Percentiles rank a stretch among this genome's conserved stretches.
Evolutionary conservation across 2,329 filamentous ascomycete genomes (phyloP).

Genomic region (Cytospora piceicola): DNA sequence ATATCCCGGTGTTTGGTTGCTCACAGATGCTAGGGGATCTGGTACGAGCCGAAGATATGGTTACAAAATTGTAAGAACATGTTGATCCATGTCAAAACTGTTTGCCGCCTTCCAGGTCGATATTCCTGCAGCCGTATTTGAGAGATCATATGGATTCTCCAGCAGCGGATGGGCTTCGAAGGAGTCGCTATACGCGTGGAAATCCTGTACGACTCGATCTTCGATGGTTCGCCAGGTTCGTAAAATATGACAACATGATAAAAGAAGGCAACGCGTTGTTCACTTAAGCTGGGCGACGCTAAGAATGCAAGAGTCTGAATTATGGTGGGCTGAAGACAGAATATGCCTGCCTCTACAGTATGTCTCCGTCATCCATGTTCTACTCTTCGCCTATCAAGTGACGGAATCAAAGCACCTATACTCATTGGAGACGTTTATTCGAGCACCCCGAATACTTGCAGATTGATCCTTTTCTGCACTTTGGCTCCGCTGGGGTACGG

Average conservation of each 20-base stretch:
- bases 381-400: constrained; percentile 3
- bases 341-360: constrained; percentile 4
- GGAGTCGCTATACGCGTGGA: not conserved
- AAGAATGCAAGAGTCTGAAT: constrained; percentile 6
- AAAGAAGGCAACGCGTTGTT: constrained; percentile 14
- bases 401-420: not conserved
- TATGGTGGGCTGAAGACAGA: not conserved
- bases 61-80: constrained; percentile 5
- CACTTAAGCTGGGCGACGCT: constrained; percentile 16
- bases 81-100: not conserved
- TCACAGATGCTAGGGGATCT: constrained; percentile 24
- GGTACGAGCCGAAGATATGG: constrained; percentile 15
- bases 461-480: not conserved
- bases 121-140: not conserved
- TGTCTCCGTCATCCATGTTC: not conserved
- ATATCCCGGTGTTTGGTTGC: constrained; percentile 12
- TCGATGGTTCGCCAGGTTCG: constrained; percentile 13
- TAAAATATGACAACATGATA: not conserved
- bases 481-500: not conserved
- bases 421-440: constrained; percentile 7
- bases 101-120: not conserved
- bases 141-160: not conserved
- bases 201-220: constrained; percentile 17
- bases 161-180: constrained; percentile 4
- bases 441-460: constrained; percentile 5